Evolutionary conservation across 2,329 filamentous ascomycete genomes (phyloP).

Genomic region (Xenoacremonium recifei): DNA sequence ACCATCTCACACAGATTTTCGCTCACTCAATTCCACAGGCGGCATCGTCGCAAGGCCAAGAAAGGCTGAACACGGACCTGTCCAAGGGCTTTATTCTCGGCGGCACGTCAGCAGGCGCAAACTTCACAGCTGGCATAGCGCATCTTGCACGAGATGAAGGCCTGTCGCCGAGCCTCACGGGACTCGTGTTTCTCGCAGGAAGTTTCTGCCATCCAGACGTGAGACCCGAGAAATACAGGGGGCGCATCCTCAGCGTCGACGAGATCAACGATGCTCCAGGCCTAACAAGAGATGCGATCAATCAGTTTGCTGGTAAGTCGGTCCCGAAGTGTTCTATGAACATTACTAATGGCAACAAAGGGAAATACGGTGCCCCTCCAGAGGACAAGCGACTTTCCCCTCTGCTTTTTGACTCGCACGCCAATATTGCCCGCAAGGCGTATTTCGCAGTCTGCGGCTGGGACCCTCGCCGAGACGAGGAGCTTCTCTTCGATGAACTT

Average conservation of each 20-base stretch:
- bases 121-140: slow-evolving; percentile 45
- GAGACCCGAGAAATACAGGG: slow-evolving; percentile 36
- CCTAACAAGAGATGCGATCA: slow-evolving; percentile 34
- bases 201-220: slow-evolving; percentile 39
- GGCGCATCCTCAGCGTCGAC: slow-evolving; percentile 32
- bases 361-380: slow-evolving; percentile 25
- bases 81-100: slow-evolving; percentile 47
- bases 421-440: slow-evolving; percentile 29
- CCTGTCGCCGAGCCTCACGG: slow-evolving; percentile 41
- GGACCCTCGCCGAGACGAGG: slow-evolving; percentile 49
- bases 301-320: slow-evolving; percentile 30
- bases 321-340: too few species aligned
- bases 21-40: slow-evolving; percentile 8
- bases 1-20: neutral
- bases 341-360: slow-evolving; percentile 7
- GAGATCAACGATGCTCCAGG: slow-evolving; percentile 34
- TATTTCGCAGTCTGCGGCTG: slow-evolving; percentile 47
- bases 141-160: slow-evolving; percentile 37
- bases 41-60: slow-evolving; percentile 17
- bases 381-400: slow-evolving; percentile 39
- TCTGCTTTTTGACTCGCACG: slow-evolving; percentile 31
- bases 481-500: slow-evolving; percentile 42
- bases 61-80: slow-evolving; percentile 39
- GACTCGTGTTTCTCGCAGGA: slow-evolving; percentile 45
- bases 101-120: slow-evolving; percentile 51